These are phyloP conservation scores for Metschnikowia santaceciliae DNA, from an alignment of 805 yeast species.

Conservation along the genomic window DNA sequence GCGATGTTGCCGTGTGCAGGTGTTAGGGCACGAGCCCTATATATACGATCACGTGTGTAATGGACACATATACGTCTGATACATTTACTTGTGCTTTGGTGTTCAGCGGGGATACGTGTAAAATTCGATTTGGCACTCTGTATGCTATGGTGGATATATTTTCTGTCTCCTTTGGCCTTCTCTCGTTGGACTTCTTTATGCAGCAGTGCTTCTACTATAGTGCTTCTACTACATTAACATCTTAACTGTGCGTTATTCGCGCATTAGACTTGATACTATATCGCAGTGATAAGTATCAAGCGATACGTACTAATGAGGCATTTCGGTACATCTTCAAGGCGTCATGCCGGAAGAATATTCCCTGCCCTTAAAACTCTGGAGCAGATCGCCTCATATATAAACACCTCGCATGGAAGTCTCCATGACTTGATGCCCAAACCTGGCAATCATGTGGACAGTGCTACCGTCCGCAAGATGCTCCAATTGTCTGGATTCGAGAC, in stretches of 20 bases:
- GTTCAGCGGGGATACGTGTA: no score
- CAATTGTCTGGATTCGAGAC: constrained; percentile 48
- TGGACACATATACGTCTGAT: neutral
- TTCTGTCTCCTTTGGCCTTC: no score
- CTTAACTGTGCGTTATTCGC: neutral
- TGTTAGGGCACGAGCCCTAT: neutral
- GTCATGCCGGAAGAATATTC: constrained; percentile 4
- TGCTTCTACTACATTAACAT: no score
- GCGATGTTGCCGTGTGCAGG: neutral
- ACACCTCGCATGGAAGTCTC: constrained; percentile 12
- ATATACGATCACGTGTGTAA: neutral
- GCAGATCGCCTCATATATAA: constrained; percentile 9
- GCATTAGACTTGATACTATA: neutral
- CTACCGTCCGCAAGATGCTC: constrained; percentile 30
- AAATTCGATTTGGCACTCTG: no score
- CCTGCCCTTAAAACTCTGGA: constrained; percentile 5
- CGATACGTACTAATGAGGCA: neutral
- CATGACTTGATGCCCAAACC: constrained; percentile 15
- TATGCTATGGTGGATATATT: no score
- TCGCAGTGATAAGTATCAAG: no score
- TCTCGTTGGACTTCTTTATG: no score
- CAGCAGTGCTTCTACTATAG: no score
- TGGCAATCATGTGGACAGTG: constrained; percentile 15
- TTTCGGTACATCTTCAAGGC: constrained; percentile 1
- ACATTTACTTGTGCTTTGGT: no score